These are phyloP conservation scores for Naganishia onofrii DNA, from an alignment of 768 basidiomycete genomes.

Conservation along the genomic window DNA sequence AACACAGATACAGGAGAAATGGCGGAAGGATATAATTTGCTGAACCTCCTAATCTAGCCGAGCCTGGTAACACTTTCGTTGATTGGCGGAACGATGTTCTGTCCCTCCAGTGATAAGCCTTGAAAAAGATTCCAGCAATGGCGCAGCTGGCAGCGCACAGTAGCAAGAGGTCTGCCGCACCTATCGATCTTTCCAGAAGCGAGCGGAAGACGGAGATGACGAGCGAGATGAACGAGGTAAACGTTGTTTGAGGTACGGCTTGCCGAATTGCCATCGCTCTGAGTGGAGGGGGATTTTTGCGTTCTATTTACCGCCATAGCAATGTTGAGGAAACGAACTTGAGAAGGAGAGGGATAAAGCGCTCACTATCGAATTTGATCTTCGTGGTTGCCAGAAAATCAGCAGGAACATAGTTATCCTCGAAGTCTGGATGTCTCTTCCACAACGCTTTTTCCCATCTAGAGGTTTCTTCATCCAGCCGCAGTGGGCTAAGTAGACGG, in stretches of 20 bases:
- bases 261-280: slow-evolving; percentile 53
- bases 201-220: slow-evolving; percentile 75
- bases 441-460: slow-evolving; percentile 33
- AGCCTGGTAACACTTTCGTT: not conserved
- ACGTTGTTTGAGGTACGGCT: slow-evolving; percentile 66
- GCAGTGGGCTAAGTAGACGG: slow-evolving; percentile 10
- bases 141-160: not conserved
- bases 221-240: slow-evolving; percentile 71
- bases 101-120: not conserved
- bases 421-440: slow-evolving; percentile 58
- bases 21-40: slow-evolving; percentile 71
- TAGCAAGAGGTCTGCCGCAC: slow-evolving; percentile 18
- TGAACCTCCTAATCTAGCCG: not conserved
- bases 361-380: slow-evolving; percentile 20
- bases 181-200: slow-evolving; percentile 62
- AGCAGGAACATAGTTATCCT: slow-evolving; percentile 78
- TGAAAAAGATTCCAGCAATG: not conserved
- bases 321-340: slow-evolving; percentile 12
- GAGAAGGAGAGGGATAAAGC: slow-evolving; percentile 59
- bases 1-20: slow-evolving; percentile 79
- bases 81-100: not conserved
- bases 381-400: slow-evolving; percentile 59
- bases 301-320: slow-evolving; percentile 42
- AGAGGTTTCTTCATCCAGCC: slow-evolving; percentile 17
- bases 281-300: slow-evolving; percentile 59